Evolutionary conservation across 495 filamentous ascomycete genomes (phyloP), one percentile per base, ranked within the genome.

Genomic region (Daldinia bambusicola): DNA sequence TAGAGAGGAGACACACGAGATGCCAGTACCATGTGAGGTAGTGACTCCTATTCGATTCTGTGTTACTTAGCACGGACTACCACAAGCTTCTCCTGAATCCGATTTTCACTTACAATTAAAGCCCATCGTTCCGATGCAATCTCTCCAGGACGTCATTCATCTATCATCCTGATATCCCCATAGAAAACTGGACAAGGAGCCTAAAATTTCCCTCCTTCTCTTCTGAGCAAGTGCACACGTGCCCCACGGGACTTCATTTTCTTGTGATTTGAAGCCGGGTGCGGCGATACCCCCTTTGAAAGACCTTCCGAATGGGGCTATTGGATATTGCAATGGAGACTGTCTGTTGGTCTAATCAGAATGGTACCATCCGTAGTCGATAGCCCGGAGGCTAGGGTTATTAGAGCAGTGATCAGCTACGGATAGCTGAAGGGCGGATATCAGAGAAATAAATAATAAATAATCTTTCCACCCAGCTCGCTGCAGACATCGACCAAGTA

Each of bases 221-320:
- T 68, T 72, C 64, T 64, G 14, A 45, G 70, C 41, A 69, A 69
- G 18, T 52, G 50, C 43, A 55, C 70, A 73, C 65, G 70, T 73
- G 70, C 61, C 36, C 55, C 53, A 0, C 40, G 43, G 37, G 59
- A 62, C 63, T 16, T 48, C 10, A 32, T 52, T 48, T 41, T 26
- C 3, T 26, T 26, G 26, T 26, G 26, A 38, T 51, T 36, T 64
- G 69, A 63, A 60, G 55, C 65, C 55, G 69, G 53, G 63, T 67
- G 69, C 63, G 51, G 62, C 50, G 50, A 67, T 32, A 53, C 63
- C 53, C 63, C 16, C 20, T 32, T 53, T 12, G 38, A 60, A 55
- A 63, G 64, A 68, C 64, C 61, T 72, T 72, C 69, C 65, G 20
- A 34, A 63, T 64, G 64, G 64, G 60, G 60, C 48, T 63, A 56